Base-by-base conservation (phyloP, 2,329 filamentous ascomycete genomes). In the Xylariaceae sp. region DNA sequence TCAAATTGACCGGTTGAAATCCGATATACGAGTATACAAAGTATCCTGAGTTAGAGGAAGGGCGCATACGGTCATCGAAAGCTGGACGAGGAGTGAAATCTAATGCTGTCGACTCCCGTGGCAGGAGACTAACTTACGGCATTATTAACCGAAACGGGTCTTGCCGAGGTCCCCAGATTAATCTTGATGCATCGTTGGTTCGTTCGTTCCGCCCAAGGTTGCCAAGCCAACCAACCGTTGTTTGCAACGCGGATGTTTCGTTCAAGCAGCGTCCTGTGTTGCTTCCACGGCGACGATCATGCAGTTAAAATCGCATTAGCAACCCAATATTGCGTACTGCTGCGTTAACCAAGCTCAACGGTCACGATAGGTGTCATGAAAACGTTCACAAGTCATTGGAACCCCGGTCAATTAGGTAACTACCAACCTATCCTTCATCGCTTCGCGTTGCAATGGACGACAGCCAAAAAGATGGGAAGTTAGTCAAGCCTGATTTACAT, bases 401-500 rank as follows among this genome's bases (percentile, higher is more conserved):
- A 51, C 15, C 23, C 23, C 34, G n/a, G 49, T 35, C 49, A 49
- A 49, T 30, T 49, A 8, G 9, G 15, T 35, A 7, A 30, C 23
- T 30, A 30, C 7, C 48, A 3, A 35, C 23, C 23, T 23, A 51
- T 51, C 23, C 49, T 13, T 51, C 49, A 15, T 35, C 23, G 49
- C 49, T 51, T 35, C 49, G 13, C 10, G 49, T 23, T 51, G 11
- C 23, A 30, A 30, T 30, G 11, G 30, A 35, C n/a, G 23, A 13
- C 8, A 8, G 49, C 11, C 11, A 15, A 13, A 13, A 4, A 11
- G 7, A 2, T 13, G 5, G 17, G 17, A 30, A 17, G 49, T 51
- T 35, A 10, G 37, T 41, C 37, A 13, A 41, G 37, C 37, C 37
- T 35, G 23, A 17, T 15, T 47, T 68, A 65, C 49, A 73, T 59